These are phyloP conservation scores for Aurantiochytrium sp. DNA, from an alignment of 108 stramenopile species.

Conservation along the genomic window DNA sequence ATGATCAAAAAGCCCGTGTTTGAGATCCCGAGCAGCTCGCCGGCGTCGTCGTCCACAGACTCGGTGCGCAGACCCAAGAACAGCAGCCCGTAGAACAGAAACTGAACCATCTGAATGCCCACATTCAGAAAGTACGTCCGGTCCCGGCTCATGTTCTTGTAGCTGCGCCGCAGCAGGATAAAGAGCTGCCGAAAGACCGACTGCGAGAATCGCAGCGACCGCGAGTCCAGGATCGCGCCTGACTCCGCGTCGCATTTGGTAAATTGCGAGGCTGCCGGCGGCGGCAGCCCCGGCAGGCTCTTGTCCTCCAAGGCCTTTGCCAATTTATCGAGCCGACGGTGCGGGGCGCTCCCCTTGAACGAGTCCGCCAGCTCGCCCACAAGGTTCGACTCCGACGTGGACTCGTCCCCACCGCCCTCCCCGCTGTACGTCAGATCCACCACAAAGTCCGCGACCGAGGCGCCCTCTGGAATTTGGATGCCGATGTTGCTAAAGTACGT, in stretches of 20 bases:
- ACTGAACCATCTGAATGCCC: neutral
- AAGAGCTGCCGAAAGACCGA: neutral
- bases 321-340: neutral
- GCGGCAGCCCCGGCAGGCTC: neutral
- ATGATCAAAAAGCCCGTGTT: neutral
- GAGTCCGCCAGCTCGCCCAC: constrained; percentile 7
- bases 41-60: neutral
- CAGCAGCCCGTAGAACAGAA: constrained; percentile 1
- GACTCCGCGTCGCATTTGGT: neutral
- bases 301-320: neutral
- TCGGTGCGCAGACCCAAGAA: constrained; percentile 18
- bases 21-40: neutral
- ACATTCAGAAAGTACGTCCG: constrained; percentile 2
- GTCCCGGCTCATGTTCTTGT: constrained; percentile 28
- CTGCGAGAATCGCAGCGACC: neutral
- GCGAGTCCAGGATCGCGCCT: neutral
- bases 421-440: neutral
- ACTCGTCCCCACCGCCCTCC: neutral
- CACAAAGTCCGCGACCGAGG: neutral
- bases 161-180: neutral
- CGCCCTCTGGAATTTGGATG: neutral
- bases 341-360: neutral
- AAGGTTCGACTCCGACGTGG: neutral
- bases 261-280: neutral
- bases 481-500: constrained; percentile 11